Evolutionary conservation across 305 asterid genomes (phyloP).

Genomic region (Petunia hybrid): DNA sequence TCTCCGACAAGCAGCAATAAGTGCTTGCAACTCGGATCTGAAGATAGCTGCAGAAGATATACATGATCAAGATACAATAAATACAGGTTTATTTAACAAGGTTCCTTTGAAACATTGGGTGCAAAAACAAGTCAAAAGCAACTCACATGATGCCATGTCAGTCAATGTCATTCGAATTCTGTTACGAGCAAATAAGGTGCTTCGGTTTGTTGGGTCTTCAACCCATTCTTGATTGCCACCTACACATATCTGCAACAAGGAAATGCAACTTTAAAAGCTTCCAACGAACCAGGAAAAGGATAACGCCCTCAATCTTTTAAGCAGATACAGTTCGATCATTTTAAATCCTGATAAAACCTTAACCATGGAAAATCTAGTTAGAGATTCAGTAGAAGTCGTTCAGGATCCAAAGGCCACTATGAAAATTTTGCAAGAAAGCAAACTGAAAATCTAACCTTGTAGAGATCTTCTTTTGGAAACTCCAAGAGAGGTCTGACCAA

Average conservation of each 20-base stretch:
- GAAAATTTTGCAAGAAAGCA: conserved; percentile 23
- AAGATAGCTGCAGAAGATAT: conserved; percentile 57
- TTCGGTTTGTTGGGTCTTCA: conserved; percentile 94
- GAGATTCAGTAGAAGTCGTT: background rate
- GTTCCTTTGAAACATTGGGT: background rate
- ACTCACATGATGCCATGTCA: conserved; percentile 69
- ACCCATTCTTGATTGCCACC: conserved; percentile 81
- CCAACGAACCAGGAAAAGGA: conserved; percentile 21
- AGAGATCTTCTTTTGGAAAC: conserved; percentile 85
- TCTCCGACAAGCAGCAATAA: conserved; percentile 74
- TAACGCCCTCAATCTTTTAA: background rate
- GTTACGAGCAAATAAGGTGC: conserved; percentile 76
- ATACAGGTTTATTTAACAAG: background rate
- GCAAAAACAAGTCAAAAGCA: conserved; percentile 22
- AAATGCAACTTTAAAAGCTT: conserved; percentile 17
- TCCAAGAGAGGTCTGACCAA: conserved; percentile 88
- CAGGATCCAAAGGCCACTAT: conserved; percentile 28
- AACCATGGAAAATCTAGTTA: background rate
- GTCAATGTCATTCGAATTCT: conserved; percentile 80
- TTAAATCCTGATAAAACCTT: conserved; percentile 18
- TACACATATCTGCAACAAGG: conserved; percentile 71
- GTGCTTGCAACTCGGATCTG: conserved; percentile 75
- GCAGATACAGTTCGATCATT: background rate
- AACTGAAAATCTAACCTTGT: conserved; percentile 59
- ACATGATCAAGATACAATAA: conserved; percentile 3